A percentile compares a stretch with the other conserved stretches of the same genome.
Evolutionary conservation across 2,329 filamentous ascomycete species (phyloP).

Genomic region (Clonostachys rhizophaga): DNA sequence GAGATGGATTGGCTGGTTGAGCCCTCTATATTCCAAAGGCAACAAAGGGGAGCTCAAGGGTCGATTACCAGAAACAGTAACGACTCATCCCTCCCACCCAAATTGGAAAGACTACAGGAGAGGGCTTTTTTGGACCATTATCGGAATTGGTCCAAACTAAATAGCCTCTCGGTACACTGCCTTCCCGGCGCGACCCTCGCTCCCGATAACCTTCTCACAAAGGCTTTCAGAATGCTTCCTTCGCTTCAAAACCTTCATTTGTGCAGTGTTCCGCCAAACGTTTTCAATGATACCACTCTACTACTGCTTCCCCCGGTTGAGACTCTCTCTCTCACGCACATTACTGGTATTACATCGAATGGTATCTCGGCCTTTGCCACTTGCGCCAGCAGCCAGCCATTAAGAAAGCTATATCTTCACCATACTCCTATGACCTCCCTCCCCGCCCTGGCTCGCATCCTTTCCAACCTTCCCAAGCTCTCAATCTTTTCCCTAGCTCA

Average conservation of each 20-base stretch:
- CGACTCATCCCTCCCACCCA: constrained; percentile 16
- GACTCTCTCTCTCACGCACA: constrained; percentile 49
- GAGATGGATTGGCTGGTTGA: constrained; percentile 58
- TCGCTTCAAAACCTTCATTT: constrained; percentile 55
- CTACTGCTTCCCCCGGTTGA: constrained; percentile 49
- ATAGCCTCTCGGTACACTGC: constrained; percentile 54
- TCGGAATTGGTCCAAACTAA: constrained; percentile 48
- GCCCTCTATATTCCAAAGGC: constrained; percentile 14
- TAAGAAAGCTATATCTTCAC: constrained; percentile 48
- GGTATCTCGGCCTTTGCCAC: constrained; percentile 55
- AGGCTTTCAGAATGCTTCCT: constrained; percentile 44
- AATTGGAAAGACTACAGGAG: constrained; percentile 22
- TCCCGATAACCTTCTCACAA: constrained; percentile 45
- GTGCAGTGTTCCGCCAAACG: constrained; percentile 47
- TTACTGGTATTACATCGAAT: constrained; percentile 48
- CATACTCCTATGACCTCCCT: constrained; percentile 53
- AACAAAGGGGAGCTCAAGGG: constrained; percentile 3
- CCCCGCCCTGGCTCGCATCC: constrained; percentile 51
- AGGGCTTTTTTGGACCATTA: constrained; percentile 46
- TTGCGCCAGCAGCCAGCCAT: constrained; percentile 33
- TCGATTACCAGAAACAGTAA: constrained; percentile 3
- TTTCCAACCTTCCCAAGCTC: constrained; percentile 48
- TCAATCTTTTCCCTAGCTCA: constrained; percentile 50
- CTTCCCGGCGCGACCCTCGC: constrained; percentile 48
- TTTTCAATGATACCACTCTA: constrained; percentile 53